Evolutionary conservation across 2,329 filamentous ascomycete species (phyloP).

Genomic region (Trichophyton mentagrophytes): DNA sequence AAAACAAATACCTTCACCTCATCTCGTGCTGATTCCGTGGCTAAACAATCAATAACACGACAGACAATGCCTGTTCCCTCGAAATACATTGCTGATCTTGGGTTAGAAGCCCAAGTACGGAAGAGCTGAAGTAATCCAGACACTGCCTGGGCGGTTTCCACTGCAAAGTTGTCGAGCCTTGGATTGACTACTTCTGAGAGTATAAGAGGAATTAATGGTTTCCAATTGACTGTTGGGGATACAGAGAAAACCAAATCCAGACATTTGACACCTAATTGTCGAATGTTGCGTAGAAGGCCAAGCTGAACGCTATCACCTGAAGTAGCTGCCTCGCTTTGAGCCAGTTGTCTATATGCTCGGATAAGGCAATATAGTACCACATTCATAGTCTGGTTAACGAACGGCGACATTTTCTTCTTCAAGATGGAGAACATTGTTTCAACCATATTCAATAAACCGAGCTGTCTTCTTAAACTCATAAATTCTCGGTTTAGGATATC

Average conservation of each 20-base stretch:
- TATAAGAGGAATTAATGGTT: slow-evolving; percentile 55
- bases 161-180: slow-evolving; percentile 61
- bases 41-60: slow-evolving; percentile 60
- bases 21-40: slow-evolving; percentile 62
- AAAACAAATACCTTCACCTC: slow-evolving; percentile 76
- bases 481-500: slow-evolving; percentile 33
- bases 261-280: slow-evolving; percentile 59
- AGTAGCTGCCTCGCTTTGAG: slow-evolving; percentile 17
- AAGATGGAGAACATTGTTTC: slow-evolving; percentile 76
- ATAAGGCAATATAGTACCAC: slow-evolving; percentile 72
- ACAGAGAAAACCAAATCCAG: slow-evolving; percentile 66
- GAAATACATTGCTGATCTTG: slow-evolving; percentile 56
- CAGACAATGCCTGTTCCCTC: slow-evolving; percentile 50
- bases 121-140: slow-evolving; percentile 73
- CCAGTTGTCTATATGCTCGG: slow-evolving; percentile 47
- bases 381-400: slow-evolving; percentile 56
- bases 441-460: slow-evolving; percentile 85
- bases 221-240: slow-evolving; percentile 58
- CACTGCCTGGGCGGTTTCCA: slow-evolving; percentile 78
- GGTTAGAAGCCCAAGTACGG: slow-evolving; percentile 61
- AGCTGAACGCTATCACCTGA: slow-evolving; percentile 17
- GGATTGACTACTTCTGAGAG: slow-evolving; percentile 64
- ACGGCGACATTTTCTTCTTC: slow-evolving; percentile 57
- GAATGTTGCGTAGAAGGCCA: slow-evolving; percentile 37
- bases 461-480: slow-evolving; percentile 61